Percentiles rank a stretch among this genome's conserved stretches.
These are phyloP conservation scores for Hericium rajendrae DNA, from an alignment of 768 basidiomycete genomes.

Conservation along the genomic window DNA sequence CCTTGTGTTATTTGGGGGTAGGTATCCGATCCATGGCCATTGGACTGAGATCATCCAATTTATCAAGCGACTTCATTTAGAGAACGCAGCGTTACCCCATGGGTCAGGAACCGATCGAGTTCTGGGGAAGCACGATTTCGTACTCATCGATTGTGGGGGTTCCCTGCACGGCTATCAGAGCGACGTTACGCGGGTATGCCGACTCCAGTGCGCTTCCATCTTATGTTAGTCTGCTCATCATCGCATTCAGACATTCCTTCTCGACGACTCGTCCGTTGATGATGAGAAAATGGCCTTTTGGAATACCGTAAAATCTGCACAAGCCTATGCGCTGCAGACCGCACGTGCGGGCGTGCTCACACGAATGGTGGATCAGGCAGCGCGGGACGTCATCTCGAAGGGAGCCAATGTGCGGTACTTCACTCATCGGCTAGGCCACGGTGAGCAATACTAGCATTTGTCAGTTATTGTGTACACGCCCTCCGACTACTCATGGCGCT, in stretches of 20 bases:
- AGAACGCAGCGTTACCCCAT: constrained; percentile 81
- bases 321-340: constrained; percentile 39
- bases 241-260: constrained; percentile 47
- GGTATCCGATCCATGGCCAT: constrained; percentile 10
- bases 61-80: constrained; percentile 26
- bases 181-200: constrained; percentile 67
- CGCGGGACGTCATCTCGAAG: constrained; percentile 38
- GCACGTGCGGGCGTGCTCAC: constrained; percentile 42
- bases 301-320: constrained; percentile 56
- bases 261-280: constrained; percentile 44
- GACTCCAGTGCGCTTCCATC: background rate
- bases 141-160: constrained; percentile 68
- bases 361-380: constrained; percentile 49
- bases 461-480: background rate
- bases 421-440: constrained; percentile 76
- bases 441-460: constrained; percentile 25
- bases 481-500: background rate
- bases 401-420: constrained; percentile 49
- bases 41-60: background rate
- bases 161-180: constrained; percentile 65
- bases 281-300: constrained; percentile 39
- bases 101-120: constrained; percentile 64
- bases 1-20: constrained; percentile 74
- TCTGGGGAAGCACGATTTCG: constrained; percentile 48
- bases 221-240: background rate